These are phyloP conservation scores for Arthrobotrys conoides DNA, from an alignment of 2,329 filamentous ascomycete species.

Conservation along the genomic window DNA sequence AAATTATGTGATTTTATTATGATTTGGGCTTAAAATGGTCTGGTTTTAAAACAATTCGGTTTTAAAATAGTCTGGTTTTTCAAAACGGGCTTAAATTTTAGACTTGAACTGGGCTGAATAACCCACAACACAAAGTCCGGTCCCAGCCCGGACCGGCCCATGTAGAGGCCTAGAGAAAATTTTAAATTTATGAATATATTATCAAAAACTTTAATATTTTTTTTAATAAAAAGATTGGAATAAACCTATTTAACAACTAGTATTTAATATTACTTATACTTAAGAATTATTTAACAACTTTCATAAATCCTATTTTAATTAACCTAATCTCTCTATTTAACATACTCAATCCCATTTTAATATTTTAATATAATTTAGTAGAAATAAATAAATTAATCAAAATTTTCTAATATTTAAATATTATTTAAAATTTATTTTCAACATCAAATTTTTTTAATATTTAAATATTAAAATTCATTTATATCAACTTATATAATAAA, in stretches of 20 bases:
- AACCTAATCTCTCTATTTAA: not conserved
- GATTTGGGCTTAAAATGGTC: no score
- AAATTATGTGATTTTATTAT: no score
- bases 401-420: conserved; percentile 1
- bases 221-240: conserved; percentile 7
- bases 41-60: no score
- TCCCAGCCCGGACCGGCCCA: no score
- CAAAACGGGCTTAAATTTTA: no score
- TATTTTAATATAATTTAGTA: conserved; percentile 7
- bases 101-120: no score
- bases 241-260: not conserved
- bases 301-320: conserved; percentile 19
- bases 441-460: conserved; percentile 4
- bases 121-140: no score
- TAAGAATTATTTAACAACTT: not conserved
- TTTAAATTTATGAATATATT: conserved; percentile 1
- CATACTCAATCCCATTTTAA: not conserved
- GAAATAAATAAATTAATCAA: not conserved
- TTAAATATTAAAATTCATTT: conserved; percentile 1
- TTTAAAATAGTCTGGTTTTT: no score
- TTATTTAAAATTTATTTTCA: not conserved
- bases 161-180: no score
- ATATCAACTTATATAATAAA: conserved; percentile 5
- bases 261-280: conserved; percentile 1
- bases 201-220: not conserved